Base-by-base conservation (phyloP, 345 rosid species). In the Mangifera indica region DNA sequence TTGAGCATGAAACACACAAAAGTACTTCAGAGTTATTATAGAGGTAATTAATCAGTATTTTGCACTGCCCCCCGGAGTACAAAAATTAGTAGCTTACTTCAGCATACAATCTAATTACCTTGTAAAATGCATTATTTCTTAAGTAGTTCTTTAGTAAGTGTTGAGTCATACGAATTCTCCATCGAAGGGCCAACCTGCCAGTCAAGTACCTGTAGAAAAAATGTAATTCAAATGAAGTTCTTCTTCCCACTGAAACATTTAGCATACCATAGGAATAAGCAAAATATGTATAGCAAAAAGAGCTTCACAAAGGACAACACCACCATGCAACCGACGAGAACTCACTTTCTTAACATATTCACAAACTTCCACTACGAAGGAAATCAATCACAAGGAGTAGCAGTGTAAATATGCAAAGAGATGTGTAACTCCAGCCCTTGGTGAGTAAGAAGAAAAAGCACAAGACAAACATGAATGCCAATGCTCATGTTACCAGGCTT, bases 161-260 rank as follows among this genome's bases (percentile, higher is more conserved):
- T 60, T 86, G 91, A 65, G 99, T 95, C 87, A 95, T 81, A 55
- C 89, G 89, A 75, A 89, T 86, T 85, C 99, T 93, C 99, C 99
- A 95, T 63, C 90, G 94, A 81, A 95, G 94, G 59, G 98, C 98
- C 73, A 95, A 82, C 54, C 83, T 88, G 68, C 90, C 81, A 12
- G 91, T 92, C 82, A 95, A 78, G 78, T 92, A 94, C 87, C 99
- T 95, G 86, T 58, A 52, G 60, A 70, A 66, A 63, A 67, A 70
- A 70, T 26, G 60, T 9, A 54, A n/a, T 8, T 18, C 17, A 5
- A 29, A 45, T 10, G 60, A 26, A 48, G 37, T n/a, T n/a, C n/a
- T 20, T 57, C 44, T 14, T 14, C 11, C 32, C 44, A 17, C 14
- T n/a, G n/a, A n/a, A n/a, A n/a, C n/a, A n/a, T n/a, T n/a, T n/a